These are phyloP conservation scores for Eragrostis nindensis DNA, from an alignment of 176 grass and related monocot genomes.

Conservation along the genomic window DNA sequence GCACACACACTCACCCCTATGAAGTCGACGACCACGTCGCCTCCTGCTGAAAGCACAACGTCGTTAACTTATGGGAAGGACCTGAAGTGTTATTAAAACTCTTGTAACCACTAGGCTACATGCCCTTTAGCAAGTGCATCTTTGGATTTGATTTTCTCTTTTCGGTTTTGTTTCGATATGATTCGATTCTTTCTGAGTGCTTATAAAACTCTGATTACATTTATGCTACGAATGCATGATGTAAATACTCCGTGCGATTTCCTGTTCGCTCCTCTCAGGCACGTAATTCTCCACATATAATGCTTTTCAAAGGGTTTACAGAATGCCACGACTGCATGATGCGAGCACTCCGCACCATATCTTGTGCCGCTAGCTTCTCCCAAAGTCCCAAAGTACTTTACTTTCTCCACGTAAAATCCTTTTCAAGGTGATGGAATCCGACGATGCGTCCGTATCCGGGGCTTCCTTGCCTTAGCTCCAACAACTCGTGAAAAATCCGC, in stretches of 20 bases:
- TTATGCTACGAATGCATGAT: slow-evolving; percentile 9
- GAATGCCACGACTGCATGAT: slow-evolving; percentile 20
- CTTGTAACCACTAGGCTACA: no score
- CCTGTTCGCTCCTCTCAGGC: neutral
- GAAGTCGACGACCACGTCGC: no score
- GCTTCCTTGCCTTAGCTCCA: neutral
- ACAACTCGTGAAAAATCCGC: slow-evolving; percentile 17
- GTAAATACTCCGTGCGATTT: neutral
- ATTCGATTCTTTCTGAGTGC: neutral
- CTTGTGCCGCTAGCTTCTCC: neutral
- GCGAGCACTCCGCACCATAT: neutral
- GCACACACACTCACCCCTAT: no score
- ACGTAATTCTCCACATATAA: no score
- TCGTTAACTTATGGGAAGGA: no score
- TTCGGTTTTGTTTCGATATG: neutral
- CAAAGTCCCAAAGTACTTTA: neutral
- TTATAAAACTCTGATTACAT: neutral
- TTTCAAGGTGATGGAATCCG: slow-evolving; percentile 1
- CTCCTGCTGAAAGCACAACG: no score
- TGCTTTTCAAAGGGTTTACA: neutral
- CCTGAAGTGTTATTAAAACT: no score
- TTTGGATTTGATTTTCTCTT: neutral
- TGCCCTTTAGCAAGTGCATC: no score
- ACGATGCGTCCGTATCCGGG: neutral
- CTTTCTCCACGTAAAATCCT: neutral